Evolutionary conservation across 495 filamentous ascomycete species (phyloP).

Genomic region (Neurospora cerealis): DNA sequence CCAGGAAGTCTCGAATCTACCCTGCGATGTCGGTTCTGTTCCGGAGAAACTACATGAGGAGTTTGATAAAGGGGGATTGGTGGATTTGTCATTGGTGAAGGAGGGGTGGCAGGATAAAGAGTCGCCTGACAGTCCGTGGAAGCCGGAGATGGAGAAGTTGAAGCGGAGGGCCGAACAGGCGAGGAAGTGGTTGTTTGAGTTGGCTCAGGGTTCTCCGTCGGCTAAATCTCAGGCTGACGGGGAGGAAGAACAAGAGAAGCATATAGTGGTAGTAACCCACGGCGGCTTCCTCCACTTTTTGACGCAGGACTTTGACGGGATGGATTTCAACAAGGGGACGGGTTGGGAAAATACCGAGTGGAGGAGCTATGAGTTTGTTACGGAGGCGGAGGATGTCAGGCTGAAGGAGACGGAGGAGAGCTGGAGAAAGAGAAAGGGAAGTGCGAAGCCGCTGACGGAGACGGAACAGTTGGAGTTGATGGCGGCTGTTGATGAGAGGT

Average conservation of each 20-base stretch:
- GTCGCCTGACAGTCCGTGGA: slow-evolving; percentile 33
- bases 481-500: slow-evolving; percentile 14
- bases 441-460: slow-evolving; percentile 35
- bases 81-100: slow-evolving; percentile 52
- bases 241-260: slow-evolving; percentile 37
- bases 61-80: slow-evolving; percentile 43
- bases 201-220: slow-evolving; percentile 14
- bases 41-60: slow-evolving; percentile 43
- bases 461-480: slow-evolving; percentile 34
- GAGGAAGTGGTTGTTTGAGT: slow-evolving; percentile 56
- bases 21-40: slow-evolving; percentile 70
- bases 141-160: slow-evolving; percentile 47
- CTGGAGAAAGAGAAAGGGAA: slow-evolving; percentile 40
- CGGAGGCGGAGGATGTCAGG: slow-evolving; percentile 36
- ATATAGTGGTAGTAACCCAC: slow-evolving; percentile 53
- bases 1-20: slow-evolving; percentile 67
- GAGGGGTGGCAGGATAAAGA: slow-evolving; percentile 65
- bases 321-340: slow-evolving; percentile 50
- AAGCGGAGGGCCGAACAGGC: slow-evolving; percentile 52
- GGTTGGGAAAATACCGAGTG: slow-evolving; percentile 82
- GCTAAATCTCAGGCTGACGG: slow-evolving; percentile 7
- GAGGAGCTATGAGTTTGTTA: slow-evolving; percentile 60
- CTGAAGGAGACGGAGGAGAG: slow-evolving; percentile 49
- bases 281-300: slow-evolving; percentile 53
- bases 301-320: slow-evolving; percentile 71